These are phyloP conservation scores for Elaeis guineensis DNA, from an alignment of 176 grass and related monocot genomes.

Conservation along the genomic window DNA sequence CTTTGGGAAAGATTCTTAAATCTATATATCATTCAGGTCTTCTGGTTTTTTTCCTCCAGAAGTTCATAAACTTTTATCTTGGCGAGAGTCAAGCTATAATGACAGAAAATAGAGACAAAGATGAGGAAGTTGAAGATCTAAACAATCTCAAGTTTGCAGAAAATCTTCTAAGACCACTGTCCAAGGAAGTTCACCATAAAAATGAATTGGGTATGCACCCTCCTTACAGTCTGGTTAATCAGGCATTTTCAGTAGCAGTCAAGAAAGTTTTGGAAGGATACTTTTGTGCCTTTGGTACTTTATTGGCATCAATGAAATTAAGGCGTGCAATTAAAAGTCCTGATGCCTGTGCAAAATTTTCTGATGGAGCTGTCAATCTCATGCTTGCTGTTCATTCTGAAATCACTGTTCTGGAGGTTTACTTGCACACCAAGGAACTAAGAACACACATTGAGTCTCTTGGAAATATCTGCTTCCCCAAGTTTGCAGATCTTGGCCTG, in stretches of 20 bases:
- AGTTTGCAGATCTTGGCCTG: conserved; percentile 59
- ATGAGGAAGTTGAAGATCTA: conserved; percentile 17
- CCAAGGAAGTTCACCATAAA: conserved; percentile 20
- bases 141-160: conserved; percentile 8
- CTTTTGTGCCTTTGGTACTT: conserved; percentile 75
- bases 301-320: conserved; percentile 58
- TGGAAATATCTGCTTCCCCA: conserved; percentile 92
- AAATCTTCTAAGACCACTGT: background rate
- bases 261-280: conserved; percentile 88
- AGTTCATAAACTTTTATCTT: conserved; percentile 76
- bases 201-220: conserved; percentile 17
- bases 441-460: conserved; percentile 75
- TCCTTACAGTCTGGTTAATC: conserved; percentile 74
- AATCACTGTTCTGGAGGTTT: conserved; percentile 76
- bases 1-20: conserved; percentile 67
- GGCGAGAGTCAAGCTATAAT: background rate
- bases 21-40: conserved; percentile 48
- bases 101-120: background rate
- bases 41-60: conserved; percentile 66
- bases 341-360: conserved; percentile 14
- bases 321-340: conserved; percentile 29
- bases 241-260: conserved; percentile 74
- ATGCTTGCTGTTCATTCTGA: conserved; percentile 36
- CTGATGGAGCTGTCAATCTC: conserved; percentile 19
- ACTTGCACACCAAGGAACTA: conserved; percentile 83